Evolutionary conservation across 2,329 filamentous ascomycete species (phyloP).

Genomic region (Arthrobotrys iridis): DNA sequence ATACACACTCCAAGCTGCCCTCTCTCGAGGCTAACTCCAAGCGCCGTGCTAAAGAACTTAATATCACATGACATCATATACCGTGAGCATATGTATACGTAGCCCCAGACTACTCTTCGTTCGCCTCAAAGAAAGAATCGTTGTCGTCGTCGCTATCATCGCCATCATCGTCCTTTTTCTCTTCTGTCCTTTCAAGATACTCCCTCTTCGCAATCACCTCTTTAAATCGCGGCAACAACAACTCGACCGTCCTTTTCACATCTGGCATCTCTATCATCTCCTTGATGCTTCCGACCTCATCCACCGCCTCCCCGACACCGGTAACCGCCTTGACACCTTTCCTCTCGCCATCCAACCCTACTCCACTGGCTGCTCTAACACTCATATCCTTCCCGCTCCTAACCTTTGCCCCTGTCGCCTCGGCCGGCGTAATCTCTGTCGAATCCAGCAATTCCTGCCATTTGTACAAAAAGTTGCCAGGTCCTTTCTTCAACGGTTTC

Average conservation of each 20-base stretch:
- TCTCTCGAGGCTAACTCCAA: too few species aligned
- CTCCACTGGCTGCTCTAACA: constrained; percentile 46
- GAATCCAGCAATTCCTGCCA: constrained; percentile 78
- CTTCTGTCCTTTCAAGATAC: background rate
- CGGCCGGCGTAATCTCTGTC: constrained; percentile 73
- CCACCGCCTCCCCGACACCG: constrained; percentile 53
- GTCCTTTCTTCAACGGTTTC: constrained; percentile 67
- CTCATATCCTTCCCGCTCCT: constrained; percentile 67
- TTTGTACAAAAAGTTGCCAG: constrained; percentile 75
- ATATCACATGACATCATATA: background rate
- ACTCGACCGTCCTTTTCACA: constrained; percentile 63
- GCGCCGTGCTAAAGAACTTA: background rate
- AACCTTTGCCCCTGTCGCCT: constrained; percentile 65
- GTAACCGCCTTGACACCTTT: background rate
- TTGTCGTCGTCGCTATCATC: background rate
- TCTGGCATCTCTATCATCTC: constrained; percentile 62
- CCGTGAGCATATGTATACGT: background rate
- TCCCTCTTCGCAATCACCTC: constrained; percentile 58
- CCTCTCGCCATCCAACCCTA: constrained; percentile 29
- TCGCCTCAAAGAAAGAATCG: constrained; percentile 8
- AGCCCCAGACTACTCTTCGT: constrained; percentile 8
- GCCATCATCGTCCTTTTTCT: background rate
- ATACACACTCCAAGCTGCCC: constrained; percentile 10
- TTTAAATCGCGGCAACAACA: constrained; percentile 62
- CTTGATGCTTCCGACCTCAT: constrained; percentile 58